phyloP scores from a whole-genome alignment of 805 yeast species.

The Sugiyamaella mastotermitis region DNA sequence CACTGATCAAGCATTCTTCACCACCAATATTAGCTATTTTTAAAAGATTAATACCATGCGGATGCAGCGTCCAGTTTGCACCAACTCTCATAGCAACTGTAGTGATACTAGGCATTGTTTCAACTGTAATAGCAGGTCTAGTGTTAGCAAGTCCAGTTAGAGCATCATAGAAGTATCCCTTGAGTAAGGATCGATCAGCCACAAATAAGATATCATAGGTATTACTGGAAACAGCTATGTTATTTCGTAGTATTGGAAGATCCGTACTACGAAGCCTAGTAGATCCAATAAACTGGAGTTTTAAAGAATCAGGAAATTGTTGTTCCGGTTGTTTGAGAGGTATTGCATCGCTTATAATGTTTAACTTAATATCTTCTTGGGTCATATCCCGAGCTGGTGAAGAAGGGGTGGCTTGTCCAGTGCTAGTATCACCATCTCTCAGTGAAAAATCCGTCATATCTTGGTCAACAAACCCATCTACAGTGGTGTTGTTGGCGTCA shows the following conservation, averaged over 20 bases:
- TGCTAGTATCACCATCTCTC: too few species aligned
- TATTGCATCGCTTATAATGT: slow-evolving; percentile 2
- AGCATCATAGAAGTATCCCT: slow-evolving; percentile 5
- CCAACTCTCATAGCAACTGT: slow-evolving; percentile 36
- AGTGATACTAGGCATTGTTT: slow-evolving; percentile 38
- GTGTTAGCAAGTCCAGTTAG: slow-evolving; percentile 22
- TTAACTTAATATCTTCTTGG: too few species aligned
- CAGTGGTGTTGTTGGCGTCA: too few species aligned
- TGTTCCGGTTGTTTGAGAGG: slow-evolving; percentile 9
- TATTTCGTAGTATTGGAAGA: slow-evolving; percentile 9
- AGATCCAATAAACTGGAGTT: slow-evolving; percentile 6
- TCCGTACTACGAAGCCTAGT: slow-evolving; percentile 2
- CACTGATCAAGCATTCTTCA: slow-evolving; percentile 40
- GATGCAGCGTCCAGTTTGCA: slow-evolving; percentile 48
- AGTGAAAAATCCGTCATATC: too few species aligned
- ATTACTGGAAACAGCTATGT: slow-evolving; percentile 9
- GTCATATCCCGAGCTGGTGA: too few species aligned
- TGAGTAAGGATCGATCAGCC: slow-evolving; percentile 5
- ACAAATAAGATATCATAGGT: slow-evolving; percentile 8
- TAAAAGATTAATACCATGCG: slow-evolving; percentile 52
- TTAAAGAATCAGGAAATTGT: slow-evolving; percentile 4
- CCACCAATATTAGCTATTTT: slow-evolving; percentile 35
- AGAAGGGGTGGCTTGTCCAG: too few species aligned
- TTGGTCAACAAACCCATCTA: too few species aligned
- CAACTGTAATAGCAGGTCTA: slow-evolving; percentile 31